Evolutionary conservation across 2,329 filamentous ascomycete genomes (phyloP).

Genomic region (Scolecobasidium constrictum): DNA sequence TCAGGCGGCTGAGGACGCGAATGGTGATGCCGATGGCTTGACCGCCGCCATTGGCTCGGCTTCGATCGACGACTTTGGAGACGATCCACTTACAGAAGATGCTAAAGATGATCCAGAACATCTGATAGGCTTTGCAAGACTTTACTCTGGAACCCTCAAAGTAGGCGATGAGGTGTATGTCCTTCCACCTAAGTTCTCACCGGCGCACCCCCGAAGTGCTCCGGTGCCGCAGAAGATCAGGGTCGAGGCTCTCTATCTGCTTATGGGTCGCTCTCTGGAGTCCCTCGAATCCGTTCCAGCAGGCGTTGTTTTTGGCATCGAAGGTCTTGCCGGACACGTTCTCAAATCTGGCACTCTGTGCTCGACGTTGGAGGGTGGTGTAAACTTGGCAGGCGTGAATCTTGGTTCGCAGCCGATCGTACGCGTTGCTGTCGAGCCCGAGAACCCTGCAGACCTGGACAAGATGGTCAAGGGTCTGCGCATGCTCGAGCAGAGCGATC

Average conservation of each 20-base stretch:
- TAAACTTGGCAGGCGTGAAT: conserved; percentile 80
- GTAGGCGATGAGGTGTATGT: conserved; percentile 90
- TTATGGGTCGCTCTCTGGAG: conserved; percentile 89
- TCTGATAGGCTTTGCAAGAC: conserved; percentile 84
- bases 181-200: conserved; percentile 84
- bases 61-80: conserved; percentile 20
- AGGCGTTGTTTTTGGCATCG: conserved; percentile 90
- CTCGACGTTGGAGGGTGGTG: conserved; percentile 71
- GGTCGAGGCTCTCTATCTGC: conserved; percentile 79
- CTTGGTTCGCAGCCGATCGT: conserved; percentile 84
- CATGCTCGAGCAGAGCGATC: conserved; percentile 86
- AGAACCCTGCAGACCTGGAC: conserved; percentile 78
- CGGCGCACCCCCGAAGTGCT: conserved; percentile 58
- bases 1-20: conserved; percentile 48
- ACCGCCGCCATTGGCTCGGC: conserved; percentile 40
- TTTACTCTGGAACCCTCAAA: conserved; percentile 82
- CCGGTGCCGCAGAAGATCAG: conserved; percentile 74
- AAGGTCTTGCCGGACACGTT: conserved; percentile 83
- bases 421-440: conserved; percentile 87
- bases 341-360: conserved; percentile 92
- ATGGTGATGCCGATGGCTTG: conserved; percentile 21
- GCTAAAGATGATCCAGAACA: conserved; percentile 67
- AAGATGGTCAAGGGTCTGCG: conserved; percentile 88
- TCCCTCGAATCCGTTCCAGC: conserved; percentile 75
- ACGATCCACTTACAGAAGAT: conserved; percentile 25